Evolutionary conservation across 1,139 yeast species (phyloP), one percentile per base, ranked within the genome.

Genomic region (Tardiomyces depauwii): DNA sequence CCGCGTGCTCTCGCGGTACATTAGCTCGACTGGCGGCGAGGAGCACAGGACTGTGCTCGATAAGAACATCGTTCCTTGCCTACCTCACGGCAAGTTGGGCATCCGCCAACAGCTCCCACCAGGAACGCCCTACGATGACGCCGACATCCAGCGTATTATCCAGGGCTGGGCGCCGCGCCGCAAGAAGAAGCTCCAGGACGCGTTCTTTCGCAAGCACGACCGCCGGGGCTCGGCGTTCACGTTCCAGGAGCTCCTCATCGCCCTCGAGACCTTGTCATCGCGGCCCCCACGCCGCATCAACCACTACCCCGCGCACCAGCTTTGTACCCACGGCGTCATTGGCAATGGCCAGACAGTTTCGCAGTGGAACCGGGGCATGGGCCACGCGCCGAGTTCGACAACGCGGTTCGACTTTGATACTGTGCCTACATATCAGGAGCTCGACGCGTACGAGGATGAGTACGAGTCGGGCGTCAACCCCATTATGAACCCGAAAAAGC

Each of bases 251-350:
- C 30, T 46, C 10, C 13, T n/a, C 16, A 18, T 10, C 4, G 48
- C 48, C 4, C 30, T 46, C 1, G 25, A 16, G 7, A 40, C 44
- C 3, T 23, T 46, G 13, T 32, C 40, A 2, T 38, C 46, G 33
- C 41, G 48, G n/a, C 48, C 48, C 2, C 46, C 48, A 2, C 44
- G 48, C 9, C 43, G 48, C 18, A 40, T 43, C 21, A 46, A 46
- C 40, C 19, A 38, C 27, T 46, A 33, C 18, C 41, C 43, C 11
- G 44, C 48, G 2, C 44, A 38, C 16, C 42, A 28, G 19, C 28
- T 44, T 14, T 32, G 18, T 23, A 19, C 28, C 18, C 18, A 30
- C 18, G 21, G 28, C 7, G 28, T 40, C 18, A 40, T n/a, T n/a
- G 30, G 32, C 18, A 30, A 14, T 32, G 42, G 33, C 33, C 42